Evolutionary conservation across 768 basidiomycete genomes (phyloP).

Genomic region (Trametes meyenii): DNA sequence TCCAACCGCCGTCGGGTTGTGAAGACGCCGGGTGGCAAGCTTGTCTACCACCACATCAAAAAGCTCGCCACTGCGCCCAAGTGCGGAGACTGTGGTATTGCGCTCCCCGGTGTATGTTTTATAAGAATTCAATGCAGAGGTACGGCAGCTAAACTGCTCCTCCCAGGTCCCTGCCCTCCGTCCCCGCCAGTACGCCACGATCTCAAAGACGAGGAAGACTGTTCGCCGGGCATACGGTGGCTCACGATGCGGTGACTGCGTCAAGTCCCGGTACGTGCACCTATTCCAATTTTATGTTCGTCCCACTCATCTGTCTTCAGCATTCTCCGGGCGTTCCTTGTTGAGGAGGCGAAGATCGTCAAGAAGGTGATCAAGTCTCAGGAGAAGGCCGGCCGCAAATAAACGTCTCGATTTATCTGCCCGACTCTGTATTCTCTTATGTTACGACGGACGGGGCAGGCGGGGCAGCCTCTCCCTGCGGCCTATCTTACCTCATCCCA

Average conservation of each 20-base stretch:
- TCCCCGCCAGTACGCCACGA: constrained; percentile 91
- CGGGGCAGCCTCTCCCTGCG: constrained; percentile 12
- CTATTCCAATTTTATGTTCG: too few relatives aligned
- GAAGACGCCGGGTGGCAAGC: constrained; percentile 98
- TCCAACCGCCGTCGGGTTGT: constrained; percentile 94
- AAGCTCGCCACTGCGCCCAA: constrained; percentile 91
- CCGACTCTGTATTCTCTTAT: constrained; percentile 21
- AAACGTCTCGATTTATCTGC: constrained; percentile 15
- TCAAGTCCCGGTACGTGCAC: constrained; percentile 81
- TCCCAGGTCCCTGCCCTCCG: constrained; percentile 89
- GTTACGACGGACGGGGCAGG: constrained; percentile 19
- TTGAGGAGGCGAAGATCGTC: constrained; percentile 99
- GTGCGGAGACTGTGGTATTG: constrained; percentile 97
- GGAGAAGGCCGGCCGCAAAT: constrained; percentile 45
- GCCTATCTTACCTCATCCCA: constrained; percentile 17
- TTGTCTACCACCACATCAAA: constrained; percentile 98
- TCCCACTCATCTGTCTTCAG: constrained; percentile 43
- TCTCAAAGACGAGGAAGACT: constrained; percentile 97
- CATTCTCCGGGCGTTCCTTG: constrained; percentile 96
- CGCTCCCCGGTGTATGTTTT: constrained; percentile 86
- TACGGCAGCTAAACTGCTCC: not conserved
- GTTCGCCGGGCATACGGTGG: constrained; percentile 97
- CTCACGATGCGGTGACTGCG: constrained; percentile 94
- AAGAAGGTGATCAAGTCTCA: constrained; percentile 99
- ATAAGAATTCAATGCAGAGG: not conserved